Evolutionary conservation across 306 rosid species (phyloP).

Genomic region (Corylus avellana): DNA sequence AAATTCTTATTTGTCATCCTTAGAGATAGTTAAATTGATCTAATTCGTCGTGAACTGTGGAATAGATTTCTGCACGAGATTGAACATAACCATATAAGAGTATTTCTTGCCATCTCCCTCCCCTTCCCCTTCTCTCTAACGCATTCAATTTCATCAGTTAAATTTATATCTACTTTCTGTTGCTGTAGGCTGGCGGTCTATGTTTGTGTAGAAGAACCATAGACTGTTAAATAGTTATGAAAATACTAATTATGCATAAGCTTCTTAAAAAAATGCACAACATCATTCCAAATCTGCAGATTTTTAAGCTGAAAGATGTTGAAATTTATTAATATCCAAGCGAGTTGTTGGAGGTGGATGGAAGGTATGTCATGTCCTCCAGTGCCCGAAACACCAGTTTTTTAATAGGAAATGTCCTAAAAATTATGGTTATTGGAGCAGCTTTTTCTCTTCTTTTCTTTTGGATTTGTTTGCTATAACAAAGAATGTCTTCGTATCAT

Average conservation of each 20-base stretch:
- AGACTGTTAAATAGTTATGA: neutral
- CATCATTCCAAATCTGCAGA: neutral
- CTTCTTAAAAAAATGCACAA: neutral
- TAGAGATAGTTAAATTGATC: neutral
- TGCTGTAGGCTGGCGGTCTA: neutral
- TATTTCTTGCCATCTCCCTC: neutral
- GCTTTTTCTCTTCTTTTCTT: neutral
- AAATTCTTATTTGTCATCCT: neutral
- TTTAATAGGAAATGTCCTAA: neutral
- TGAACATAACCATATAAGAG: neutral
- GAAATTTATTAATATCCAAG: neutral
- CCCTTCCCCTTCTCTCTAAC: neutral
- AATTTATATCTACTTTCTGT: neutral
- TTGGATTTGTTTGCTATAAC: slow-evolving; percentile 22
- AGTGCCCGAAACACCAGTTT: neutral
- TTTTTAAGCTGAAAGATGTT: neutral
- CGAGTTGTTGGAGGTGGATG: neutral
- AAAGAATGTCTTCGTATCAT: slow-evolving; percentile 2
- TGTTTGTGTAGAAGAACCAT: neutral
- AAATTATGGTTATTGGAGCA: neutral
- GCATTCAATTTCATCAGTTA: neutral
- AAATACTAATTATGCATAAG: neutral
- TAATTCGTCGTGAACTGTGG: neutral
- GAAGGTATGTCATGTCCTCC: neutral
- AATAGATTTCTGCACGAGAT: neutral